Base-by-base conservation (phyloP, 768 basidiomycete genomes). In the Mycena rebaudengoi region DNA sequence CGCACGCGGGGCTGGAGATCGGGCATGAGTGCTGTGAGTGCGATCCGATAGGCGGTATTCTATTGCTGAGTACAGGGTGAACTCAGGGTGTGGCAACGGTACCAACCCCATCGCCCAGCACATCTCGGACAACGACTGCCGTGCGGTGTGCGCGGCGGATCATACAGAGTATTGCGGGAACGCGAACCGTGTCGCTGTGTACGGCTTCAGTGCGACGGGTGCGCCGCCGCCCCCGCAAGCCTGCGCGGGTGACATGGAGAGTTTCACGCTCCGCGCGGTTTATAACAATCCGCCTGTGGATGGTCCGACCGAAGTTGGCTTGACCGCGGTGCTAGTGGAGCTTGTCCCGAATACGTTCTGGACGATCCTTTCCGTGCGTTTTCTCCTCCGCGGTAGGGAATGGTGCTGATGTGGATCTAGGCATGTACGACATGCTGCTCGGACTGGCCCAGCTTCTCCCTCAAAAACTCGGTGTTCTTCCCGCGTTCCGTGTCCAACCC, bases 11-110 rank as follows among this genome's bases (percentile, higher is more conserved):
- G 20, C 55, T 83, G 45, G 85, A 86, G 64, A 79, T 81, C 44
- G 75, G 82, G 2, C 75, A 74, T 32, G 81, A 86, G 68, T 85
- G 85, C 68, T 86, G 85, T 86, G 57, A 43, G 83, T 77, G 3
- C 14, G 26, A 35, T 43, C 21, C 41, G 40, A n/a, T n/a, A n/a
- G n/a, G 18, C 25, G 2, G 16, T 40, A 49, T 49, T 59, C n/a
- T 30, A 21, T n/a, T 23, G 29, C 13, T 50, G 0, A 43, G 52
- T 30, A 44, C 28, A 30, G 40, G 29, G 28, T 30, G 18, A n/a
- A 62, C 55, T 25, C 44, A 81, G 80, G 82, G 81, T 82, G 82
- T 60, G 80, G 78, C 46, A 78, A 76, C 43, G 58, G 68, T 2
- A 65, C 80, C 8, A 73, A 76, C 20, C 51, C 74, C 18, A 67